A percentile compares a stretch with the other conserved stretches of the same genome.
phyloP scores from a whole-genome alignment of 768 basidiomycete genomes.

The Lactarius hengduanensis region DNA sequence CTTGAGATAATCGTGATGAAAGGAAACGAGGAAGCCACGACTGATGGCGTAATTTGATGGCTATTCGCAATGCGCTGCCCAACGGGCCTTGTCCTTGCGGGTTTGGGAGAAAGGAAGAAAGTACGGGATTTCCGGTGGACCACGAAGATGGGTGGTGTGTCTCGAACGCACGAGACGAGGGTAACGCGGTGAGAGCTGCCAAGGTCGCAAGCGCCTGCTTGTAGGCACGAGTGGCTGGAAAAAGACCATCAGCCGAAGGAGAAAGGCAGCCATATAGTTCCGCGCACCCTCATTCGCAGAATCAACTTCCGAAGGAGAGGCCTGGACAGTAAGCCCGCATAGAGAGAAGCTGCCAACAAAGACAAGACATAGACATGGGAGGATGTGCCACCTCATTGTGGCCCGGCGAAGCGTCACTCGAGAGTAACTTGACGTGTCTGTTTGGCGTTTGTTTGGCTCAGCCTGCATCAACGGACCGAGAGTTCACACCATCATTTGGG shows the following conservation, averaged over 20 bases:
- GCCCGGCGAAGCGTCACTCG: too few species aligned
- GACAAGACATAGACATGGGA: slow-evolving; percentile 14
- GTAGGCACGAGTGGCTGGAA: slow-evolving; percentile 67
- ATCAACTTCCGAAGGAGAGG: slow-evolving; percentile 13
- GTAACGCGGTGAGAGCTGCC: slow-evolving; percentile 58
- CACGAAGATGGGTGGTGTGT: slow-evolving; percentile 43
- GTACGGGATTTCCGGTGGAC: slow-evolving; percentile 44
- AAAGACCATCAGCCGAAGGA: background rate
- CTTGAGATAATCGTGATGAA: slow-evolving; percentile 42
- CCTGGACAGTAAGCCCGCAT: background rate
- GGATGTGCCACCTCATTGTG: too few species aligned
- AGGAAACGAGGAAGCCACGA: slow-evolving; percentile 49
- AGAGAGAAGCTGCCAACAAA: background rate
- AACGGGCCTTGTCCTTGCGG: slow-evolving; percentile 77
- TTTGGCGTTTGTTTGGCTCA: too few species aligned
- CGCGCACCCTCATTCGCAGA: slow-evolving; percentile 28
- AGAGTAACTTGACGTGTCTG: too few species aligned
- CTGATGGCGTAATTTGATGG: slow-evolving; percentile 62
- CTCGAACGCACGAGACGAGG: slow-evolving; percentile 56
- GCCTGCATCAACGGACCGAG: too few species aligned
- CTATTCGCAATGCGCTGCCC: slow-evolving; percentile 66
- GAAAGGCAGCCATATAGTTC: background rate
- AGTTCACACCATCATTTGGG: too few species aligned
- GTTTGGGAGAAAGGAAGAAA: slow-evolving; percentile 67
- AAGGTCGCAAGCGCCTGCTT: slow-evolving; percentile 71